These are phyloP conservation scores for Exophiala sp. DNA, from an alignment of 2,329 filamentous ascomycete genomes.

Conservation along the genomic window DNA sequence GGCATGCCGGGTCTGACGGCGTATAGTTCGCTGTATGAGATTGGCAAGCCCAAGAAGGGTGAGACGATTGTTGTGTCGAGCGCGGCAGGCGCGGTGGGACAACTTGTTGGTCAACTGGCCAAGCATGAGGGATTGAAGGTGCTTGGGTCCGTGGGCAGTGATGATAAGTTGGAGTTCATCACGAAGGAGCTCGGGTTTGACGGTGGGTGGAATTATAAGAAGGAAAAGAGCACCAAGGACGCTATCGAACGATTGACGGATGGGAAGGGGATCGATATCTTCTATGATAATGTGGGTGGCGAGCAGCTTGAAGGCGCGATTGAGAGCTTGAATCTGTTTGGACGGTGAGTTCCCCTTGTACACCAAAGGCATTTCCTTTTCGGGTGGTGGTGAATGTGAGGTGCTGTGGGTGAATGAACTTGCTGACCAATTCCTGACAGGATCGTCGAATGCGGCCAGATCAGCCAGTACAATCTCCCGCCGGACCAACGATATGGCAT, in stretches of 20 bases:
- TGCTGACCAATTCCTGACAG: not conserved
- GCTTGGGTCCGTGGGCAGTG: conserved; percentile 74
- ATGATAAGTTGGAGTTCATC: conserved; percentile 76
- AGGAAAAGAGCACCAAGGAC: conserved; percentile 61
- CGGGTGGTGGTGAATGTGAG: no score
- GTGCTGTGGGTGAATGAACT: no score
- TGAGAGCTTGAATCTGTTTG: conserved; percentile 60
- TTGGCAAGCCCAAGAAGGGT: conserved; percentile 70
- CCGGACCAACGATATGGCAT: conserved; percentile 60
- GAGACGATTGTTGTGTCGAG: conserved; percentile 81
- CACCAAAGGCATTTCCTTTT: no score
- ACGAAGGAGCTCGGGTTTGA: conserved; percentile 67
- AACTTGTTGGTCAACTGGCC: conserved; percentile 77
- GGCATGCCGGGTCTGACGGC: conserved; percentile 77
- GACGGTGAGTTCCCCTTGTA: conserved; percentile 41
- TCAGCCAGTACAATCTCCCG: conserved; percentile 70
- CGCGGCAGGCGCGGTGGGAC: conserved; percentile 76
- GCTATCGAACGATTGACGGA: conserved; percentile 70
- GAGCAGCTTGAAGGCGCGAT: conserved; percentile 57
- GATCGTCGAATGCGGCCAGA: conserved; percentile 40
- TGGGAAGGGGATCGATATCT: conserved; percentile 70
- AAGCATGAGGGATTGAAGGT: conserved; percentile 77
- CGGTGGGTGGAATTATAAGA: conserved; percentile 84
- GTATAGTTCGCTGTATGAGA: conserved; percentile 70
- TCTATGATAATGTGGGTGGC: conserved; percentile 77